A percentile compares a stretch with the other conserved stretches of the same genome.
Evolutionary conservation across 768 basidiomycete species (phyloP).

Genomic region (Auricularia cornea): DNA sequence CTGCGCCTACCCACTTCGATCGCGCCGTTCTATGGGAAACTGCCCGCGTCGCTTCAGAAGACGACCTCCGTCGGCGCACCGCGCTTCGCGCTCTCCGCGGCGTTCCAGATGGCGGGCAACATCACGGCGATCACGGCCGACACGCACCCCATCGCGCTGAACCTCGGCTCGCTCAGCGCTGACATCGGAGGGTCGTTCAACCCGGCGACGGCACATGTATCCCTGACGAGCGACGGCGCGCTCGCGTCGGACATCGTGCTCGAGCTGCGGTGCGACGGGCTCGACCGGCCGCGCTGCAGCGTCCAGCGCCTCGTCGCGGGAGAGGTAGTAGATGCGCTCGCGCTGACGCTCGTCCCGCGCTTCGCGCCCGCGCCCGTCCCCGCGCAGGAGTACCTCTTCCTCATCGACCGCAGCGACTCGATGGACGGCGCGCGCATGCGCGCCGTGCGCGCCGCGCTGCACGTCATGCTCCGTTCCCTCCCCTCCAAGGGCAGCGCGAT

Average conservation of each 20-base stretch:
- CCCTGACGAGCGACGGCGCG: conserved; percentile 29
- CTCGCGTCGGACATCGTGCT: conserved; percentile 45
- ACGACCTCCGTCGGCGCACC: too few species aligned
- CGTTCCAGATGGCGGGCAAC: conserved; percentile 8
- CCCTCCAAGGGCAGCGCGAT: conserved; percentile 30
- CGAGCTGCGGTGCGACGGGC: conserved; percentile 35
- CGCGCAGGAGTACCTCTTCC: conserved; percentile 50
- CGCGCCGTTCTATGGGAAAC: conserved; percentile 10
- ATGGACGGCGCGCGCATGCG: too few species aligned
- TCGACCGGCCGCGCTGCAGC: conserved; percentile 50
- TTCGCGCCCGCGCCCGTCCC: conserved; percentile 34
- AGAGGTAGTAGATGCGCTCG: conserved; percentile 26
- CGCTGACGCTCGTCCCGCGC: conserved; percentile 44
- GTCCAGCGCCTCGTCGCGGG: conserved; percentile 29
- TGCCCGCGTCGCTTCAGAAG: too few species aligned
- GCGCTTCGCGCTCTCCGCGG: conserved; percentile 9
- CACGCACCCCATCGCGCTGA: conserved; percentile 25
- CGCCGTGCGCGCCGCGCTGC: conserved; percentile 23
- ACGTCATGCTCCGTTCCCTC: conserved; percentile 36
- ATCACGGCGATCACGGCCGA: conserved; percentile 13
- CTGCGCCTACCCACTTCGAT: conserved; percentile 8
- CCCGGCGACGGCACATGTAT: too few species aligned
- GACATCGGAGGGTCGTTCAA: conserved; percentile 11
- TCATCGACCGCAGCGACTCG: conserved; percentile 53
- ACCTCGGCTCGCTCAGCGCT: conserved; percentile 30